Conservation (phyloP, 2,329 filamentous ascomycete species). For the Ramularia collo-cygni region DNA sequence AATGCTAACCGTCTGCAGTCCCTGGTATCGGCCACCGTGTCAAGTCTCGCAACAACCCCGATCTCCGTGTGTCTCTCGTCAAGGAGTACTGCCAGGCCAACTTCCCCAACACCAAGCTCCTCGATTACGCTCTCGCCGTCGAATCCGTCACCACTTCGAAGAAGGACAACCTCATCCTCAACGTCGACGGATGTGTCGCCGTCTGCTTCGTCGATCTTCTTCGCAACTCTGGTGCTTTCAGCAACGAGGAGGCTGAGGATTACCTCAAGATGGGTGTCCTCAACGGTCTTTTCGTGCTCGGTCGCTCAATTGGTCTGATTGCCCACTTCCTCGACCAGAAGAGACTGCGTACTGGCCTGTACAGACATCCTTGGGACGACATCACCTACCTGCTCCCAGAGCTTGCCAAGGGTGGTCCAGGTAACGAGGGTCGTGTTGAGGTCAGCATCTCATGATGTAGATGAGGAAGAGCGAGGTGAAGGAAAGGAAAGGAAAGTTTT, state of each 20-base stretch:
- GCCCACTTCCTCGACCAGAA: conserved; percentile 99
- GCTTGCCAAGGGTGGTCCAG: conserved; percentile 62
- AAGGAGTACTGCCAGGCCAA: conserved; percentile 98
- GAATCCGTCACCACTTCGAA: conserved; percentile 98
- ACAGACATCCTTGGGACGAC: conserved; percentile 97
- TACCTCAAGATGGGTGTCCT: conserved; percentile 99
- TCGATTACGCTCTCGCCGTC: conserved; percentile 96
- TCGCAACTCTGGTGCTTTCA: conserved; percentile 97
- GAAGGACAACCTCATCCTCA: conserved; percentile 99
- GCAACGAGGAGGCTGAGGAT: conserved; percentile 91
- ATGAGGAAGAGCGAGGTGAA: too few species aligned
- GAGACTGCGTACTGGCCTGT: conserved; percentile 94
- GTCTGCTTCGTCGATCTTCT: conserved; percentile 98
- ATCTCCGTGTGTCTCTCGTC: conserved; percentile 97
- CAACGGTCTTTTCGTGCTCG: conserved; percentile 98
- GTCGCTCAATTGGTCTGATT: conserved; percentile 96
- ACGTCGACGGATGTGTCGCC: conserved; percentile 95
- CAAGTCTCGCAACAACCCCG: conserved; percentile 99
- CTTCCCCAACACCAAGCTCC: conserved; percentile 96
- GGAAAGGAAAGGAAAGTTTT: background rate
- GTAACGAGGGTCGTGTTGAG: conserved; percentile 81
- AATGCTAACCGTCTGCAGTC: conserved; percentile 45
- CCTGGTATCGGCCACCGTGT: conserved; percentile 98
- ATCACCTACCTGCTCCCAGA: conserved; percentile 90
- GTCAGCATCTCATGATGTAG: conserved; percentile 65